Evolutionary conservation across 306 rosid genomes (phyloP).

Genomic region (Nissolia schottii): DNA sequence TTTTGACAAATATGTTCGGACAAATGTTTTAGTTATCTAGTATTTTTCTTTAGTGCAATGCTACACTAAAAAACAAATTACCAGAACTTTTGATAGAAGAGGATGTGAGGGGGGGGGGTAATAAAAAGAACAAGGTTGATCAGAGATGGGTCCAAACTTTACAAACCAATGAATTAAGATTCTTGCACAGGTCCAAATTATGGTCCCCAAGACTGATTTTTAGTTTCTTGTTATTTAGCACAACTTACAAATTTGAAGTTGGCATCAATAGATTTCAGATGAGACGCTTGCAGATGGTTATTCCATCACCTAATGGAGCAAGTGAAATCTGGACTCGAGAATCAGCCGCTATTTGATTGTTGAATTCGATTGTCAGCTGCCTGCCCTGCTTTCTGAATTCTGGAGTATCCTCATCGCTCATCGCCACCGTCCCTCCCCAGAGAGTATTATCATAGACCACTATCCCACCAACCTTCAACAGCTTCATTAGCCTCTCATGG

Average conservation of each 20-base stretch:
- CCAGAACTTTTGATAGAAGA: too few relatives aligned
- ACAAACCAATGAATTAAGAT: too few relatives aligned
- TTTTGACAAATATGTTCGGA: too few relatives aligned
- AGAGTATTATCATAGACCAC: conserved; percentile 16
- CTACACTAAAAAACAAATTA: too few relatives aligned
- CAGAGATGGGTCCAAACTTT: not conserved
- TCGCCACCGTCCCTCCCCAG: conserved; percentile 21
- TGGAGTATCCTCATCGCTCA: not conserved
- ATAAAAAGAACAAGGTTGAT: not conserved
- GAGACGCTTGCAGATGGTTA: conserved; percentile 3
- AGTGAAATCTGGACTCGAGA: not conserved
- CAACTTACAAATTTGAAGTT: not conserved
- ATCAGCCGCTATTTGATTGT: not conserved
- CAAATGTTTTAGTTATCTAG: too few relatives aligned
- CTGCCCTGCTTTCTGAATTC: not conserved
- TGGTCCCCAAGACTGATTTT: too few relatives aligned
- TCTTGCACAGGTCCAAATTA: too few relatives aligned
- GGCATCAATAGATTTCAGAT: not conserved
- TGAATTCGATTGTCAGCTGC: not conserved
- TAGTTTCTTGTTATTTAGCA: not conserved
- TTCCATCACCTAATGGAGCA: conserved; percentile 19
- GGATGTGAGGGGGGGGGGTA: not conserved
- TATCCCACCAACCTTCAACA: conserved; percentile 21
- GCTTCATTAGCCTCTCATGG: not conserved
- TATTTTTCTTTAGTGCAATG: too few relatives aligned